phyloP scores from a whole-genome alignment of 176 grass and related monocot species.

The Musa beccarii region DNA sequence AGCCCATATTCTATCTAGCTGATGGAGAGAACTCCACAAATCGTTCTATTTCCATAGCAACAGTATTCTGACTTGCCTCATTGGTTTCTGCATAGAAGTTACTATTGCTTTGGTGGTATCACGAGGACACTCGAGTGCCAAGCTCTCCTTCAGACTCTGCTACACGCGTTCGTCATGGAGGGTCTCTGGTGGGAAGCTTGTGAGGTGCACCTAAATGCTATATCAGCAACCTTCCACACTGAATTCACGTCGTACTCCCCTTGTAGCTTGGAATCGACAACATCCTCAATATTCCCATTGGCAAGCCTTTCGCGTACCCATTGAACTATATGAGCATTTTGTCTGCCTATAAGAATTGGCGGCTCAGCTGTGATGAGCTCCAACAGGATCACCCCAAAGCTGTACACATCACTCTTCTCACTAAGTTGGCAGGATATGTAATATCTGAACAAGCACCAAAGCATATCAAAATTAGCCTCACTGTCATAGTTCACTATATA shows the following conservation, averaged over 20 bases:
- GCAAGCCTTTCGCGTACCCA: not conserved
- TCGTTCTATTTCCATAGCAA: not conserved
- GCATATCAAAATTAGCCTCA: not conserved
- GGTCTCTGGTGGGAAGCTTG: not conserved
- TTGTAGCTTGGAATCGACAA: not conserved
- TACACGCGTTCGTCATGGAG: not conserved
- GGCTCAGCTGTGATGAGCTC: not conserved
- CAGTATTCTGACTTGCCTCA: not conserved
- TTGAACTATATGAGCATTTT: not conserved
- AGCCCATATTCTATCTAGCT: not conserved
- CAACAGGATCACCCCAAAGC: not conserved
- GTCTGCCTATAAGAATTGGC: not conserved
- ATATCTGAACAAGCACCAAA: not conserved
- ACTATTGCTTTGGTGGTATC: not conserved
- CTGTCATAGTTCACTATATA: too few species aligned
- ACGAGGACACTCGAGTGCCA: not conserved
- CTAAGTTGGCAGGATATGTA: not conserved
- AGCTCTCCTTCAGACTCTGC: constrained; percentile 1
- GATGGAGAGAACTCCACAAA: not conserved
- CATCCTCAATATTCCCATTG: not conserved
- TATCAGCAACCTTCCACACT: not conserved
- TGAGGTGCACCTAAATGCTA: not conserved
- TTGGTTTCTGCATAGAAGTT: not conserved
- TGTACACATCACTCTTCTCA: constrained; percentile 7
- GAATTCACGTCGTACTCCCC: not conserved